Evolutionary conservation across 2,329 filamentous ascomycete genomes (phyloP), one percentile per base, ranked within the genome.

Genomic region (Mycosphaerella sp.): DNA sequence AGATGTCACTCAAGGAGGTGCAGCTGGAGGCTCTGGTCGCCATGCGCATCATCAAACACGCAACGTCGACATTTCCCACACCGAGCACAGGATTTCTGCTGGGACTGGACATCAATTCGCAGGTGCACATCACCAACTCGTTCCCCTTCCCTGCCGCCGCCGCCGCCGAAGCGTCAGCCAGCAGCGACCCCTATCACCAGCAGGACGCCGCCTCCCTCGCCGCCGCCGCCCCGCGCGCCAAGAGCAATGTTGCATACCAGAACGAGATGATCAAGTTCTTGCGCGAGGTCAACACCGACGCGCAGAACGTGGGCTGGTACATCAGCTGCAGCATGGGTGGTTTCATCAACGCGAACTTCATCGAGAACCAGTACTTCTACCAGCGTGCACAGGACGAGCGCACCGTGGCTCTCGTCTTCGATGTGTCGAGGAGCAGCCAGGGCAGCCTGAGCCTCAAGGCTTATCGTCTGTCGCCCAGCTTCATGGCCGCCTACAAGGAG

Each of bases 311-410:
- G 54, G 93, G 93, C 65, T 98, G 90, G 90, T 98, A 98, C 76
- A 96, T 89, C 53, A 96, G 89, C 75, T 89, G 90, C 58, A 95
- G 89, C 71, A 94, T 98, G 87, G 93, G 93, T 72, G 97, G 95
- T 79, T 97, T 97, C 64, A 80, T 97, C 78, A 96, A 90, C 77
- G 72, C 86, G 68, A 87, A 86, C 77, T 90, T 95, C 68, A 87
- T 98, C 72, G 93, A 98, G 80, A 98, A 97, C 77, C 90, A 96
- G 73, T 89, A 84, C 74, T 87, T 90, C 76, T 97, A 95, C 78
- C 93, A 98, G 78, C 93, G 88, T 72, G 88, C 94, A 64, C 68
- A 81, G 64, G 95, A 95, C 70, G 88, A 93, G 73, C 79, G 81
- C 71, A 89, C 87, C 1, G 82, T 96, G 40, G 89, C 89, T 42